phyloP scores from a whole-genome alignment of 192 early-diverging fungal species.

The Funneliformis mosseae region DNA sequence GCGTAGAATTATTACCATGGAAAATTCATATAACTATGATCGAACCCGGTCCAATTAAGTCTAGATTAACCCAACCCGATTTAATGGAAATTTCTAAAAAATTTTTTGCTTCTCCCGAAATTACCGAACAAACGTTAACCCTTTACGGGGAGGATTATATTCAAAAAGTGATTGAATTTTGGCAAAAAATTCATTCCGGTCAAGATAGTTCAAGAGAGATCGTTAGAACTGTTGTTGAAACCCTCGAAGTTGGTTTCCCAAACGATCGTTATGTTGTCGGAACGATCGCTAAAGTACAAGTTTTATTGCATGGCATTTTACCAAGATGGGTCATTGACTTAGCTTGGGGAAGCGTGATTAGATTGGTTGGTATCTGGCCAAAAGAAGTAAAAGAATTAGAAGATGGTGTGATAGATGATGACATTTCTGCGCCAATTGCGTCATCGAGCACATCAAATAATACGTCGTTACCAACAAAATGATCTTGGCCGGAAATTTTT shows the following conservation, averaged over 20 bases:
- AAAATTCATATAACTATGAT: constrained; percentile 50
- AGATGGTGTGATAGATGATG: constrained; percentile 1
- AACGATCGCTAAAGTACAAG: constrained; percentile 23
- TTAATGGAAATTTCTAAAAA: constrained; percentile 21
- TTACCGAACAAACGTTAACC: constrained; percentile 26
- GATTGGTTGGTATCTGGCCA: constrained; percentile 34
- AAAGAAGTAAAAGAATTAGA: constrained; percentile 34
- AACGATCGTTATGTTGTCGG: constrained; percentile 34
- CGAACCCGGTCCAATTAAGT: constrained; percentile 35
- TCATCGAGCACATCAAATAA: background rate
- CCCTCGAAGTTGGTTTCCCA: constrained; percentile 34
- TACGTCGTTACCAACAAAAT: background rate
- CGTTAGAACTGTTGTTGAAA: constrained; percentile 23
- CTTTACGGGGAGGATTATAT: constrained; percentile 33
- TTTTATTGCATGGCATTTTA: constrained; percentile 30
- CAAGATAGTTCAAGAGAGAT: constrained; percentile 20
- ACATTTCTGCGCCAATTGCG: background rate
- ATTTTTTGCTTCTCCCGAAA: constrained; percentile 26
- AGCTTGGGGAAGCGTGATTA: constrained; percentile 36
- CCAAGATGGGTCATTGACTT: constrained; percentile 34
- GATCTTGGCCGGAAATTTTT: background rate
- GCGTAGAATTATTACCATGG: constrained; percentile 49
- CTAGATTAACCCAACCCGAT: background rate
- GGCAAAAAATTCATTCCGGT: constrained; percentile 25
- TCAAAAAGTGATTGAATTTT: constrained; percentile 32